These are phyloP conservation scores for Penicillium coprophilum DNA, from an alignment of 495 filamentous ascomycete species.

Conservation along the genomic window DNA sequence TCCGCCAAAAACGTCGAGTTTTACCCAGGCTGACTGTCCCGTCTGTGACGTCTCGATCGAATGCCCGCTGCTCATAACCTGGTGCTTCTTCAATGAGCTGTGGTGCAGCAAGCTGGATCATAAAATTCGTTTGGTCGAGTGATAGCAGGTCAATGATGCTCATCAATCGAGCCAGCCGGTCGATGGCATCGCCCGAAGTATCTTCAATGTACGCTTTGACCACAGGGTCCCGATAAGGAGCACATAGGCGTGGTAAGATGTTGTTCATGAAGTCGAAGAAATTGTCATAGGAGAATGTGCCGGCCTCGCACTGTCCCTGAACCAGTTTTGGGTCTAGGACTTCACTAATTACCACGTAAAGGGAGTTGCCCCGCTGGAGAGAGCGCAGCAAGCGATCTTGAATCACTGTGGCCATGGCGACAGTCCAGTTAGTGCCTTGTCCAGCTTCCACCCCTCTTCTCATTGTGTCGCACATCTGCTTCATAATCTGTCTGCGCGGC, in stretches of 20 bases:
- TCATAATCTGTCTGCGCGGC: constrained; percentile 51
- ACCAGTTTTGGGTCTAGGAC: constrained; percentile 79
- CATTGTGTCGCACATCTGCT: constrained; percentile 76
- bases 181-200: constrained; percentile 74
- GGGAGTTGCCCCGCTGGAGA: constrained; percentile 73
- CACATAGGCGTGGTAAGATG: constrained; percentile 91
- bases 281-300: constrained; percentile 86
- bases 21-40: constrained; percentile 57
- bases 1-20: constrained; percentile 70
- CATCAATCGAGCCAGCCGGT: constrained; percentile 78
- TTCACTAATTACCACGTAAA: constrained; percentile 82
- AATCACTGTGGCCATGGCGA: constrained; percentile 82
- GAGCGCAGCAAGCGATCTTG: constrained; percentile 79
- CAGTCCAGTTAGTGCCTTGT: constrained; percentile 71
- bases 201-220: constrained; percentile 77
- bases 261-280: constrained; percentile 90
- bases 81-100: constrained; percentile 77
- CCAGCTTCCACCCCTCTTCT: constrained; percentile 68
- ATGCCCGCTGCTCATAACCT: constrained; percentile 76
- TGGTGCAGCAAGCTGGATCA: constrained; percentile 77
- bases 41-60: constrained; percentile 66
- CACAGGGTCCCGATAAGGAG: constrained; percentile 82
- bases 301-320: constrained; percentile 69
- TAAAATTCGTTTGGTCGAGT: constrained; percentile 94
- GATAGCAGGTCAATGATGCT: constrained; percentile 85